Evolutionary conservation across 2,329 filamentous ascomycete species (phyloP).

Genomic region (Cercospora beticola): DNA sequence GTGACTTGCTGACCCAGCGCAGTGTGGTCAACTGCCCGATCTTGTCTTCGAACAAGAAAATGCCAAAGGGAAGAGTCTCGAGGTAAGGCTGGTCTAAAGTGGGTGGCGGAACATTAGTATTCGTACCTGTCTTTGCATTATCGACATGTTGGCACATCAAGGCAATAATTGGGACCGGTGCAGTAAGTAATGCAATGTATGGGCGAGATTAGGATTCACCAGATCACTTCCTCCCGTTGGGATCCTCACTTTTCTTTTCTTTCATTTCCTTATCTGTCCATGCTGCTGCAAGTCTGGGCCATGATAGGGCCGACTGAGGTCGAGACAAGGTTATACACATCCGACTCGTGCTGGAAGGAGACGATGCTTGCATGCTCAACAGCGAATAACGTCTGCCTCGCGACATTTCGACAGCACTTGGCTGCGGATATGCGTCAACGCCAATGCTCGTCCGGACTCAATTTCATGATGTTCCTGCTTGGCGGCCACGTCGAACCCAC

Average conservation of each 20-base stretch:
- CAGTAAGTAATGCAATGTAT: not conserved
- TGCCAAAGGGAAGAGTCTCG: conserved; percentile 56
- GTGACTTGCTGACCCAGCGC: conserved; percentile 38
- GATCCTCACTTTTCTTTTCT: not conserved
- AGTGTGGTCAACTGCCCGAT: conserved; percentile 55
- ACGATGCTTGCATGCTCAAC: not conserved
- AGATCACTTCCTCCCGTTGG: not conserved
- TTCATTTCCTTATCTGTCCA: not conserved
- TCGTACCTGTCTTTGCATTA: not conserved
- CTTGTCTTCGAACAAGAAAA: conserved; percentile 61
- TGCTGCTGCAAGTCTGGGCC: not conserved
- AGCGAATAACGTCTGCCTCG: not conserved
- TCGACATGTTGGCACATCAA: not conserved
- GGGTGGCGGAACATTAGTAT: not conserved
- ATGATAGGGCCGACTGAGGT: conserved; percentile 3
- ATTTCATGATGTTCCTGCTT: not conserved
- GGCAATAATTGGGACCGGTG: not conserved
- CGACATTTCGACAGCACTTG: not conserved
- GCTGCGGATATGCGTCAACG: not conserved
- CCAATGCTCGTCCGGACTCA: conserved; percentile 8
- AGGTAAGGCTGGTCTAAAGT: conserved; percentile 36
- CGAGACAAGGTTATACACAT: conserved; percentile 2
- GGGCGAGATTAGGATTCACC: not conserved
- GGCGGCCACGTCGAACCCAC: conserved; percentile 3
- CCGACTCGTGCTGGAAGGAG: not conserved